phyloP scores from a whole-genome alignment of 2,329 filamentous ascomycete genomes.

The Colletotrichum sp. region DNA sequence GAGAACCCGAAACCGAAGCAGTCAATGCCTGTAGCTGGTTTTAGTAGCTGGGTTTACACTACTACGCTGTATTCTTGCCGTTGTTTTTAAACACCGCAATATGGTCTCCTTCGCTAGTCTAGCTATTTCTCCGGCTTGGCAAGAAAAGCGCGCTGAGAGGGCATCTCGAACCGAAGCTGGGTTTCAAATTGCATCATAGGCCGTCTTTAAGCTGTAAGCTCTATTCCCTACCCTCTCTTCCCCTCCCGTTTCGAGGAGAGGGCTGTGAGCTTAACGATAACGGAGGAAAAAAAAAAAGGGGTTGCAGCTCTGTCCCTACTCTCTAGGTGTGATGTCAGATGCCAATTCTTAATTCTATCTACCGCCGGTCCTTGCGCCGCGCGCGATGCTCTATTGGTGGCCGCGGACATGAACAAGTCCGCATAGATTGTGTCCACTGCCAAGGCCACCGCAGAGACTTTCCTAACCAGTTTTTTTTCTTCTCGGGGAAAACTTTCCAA shows the following conservation, averaged over 20 bases:
- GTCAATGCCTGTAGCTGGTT: not conserved
- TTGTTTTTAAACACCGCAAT: not conserved
- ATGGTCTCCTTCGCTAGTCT: not conserved
- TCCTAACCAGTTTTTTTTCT: not conserved
- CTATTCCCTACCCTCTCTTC: not conserved
- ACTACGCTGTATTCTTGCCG: not conserved
- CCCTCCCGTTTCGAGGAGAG: not conserved
- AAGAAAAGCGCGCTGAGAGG: not conserved
- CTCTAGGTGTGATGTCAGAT: not conserved
- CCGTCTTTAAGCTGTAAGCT: not conserved
- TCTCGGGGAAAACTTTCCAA: not conserved
- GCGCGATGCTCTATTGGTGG: not conserved
- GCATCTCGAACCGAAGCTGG: not conserved
- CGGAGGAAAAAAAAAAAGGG: not conserved
- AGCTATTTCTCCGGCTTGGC: not conserved
- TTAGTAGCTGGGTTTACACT: not conserved
- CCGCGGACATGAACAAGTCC: not conserved
- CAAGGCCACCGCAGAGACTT: not conserved
- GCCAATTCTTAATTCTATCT: not conserved
- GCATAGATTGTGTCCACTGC: not conserved
- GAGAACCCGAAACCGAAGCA: not conserved
- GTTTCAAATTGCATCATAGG: not conserved
- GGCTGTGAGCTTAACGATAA: not conserved
- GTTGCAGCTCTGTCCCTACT: not conserved
- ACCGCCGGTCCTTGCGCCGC: not conserved